phyloP scores from a whole-genome alignment of 2,329 filamentous ascomycete species.

The Hypoxylon sp. region DNA sequence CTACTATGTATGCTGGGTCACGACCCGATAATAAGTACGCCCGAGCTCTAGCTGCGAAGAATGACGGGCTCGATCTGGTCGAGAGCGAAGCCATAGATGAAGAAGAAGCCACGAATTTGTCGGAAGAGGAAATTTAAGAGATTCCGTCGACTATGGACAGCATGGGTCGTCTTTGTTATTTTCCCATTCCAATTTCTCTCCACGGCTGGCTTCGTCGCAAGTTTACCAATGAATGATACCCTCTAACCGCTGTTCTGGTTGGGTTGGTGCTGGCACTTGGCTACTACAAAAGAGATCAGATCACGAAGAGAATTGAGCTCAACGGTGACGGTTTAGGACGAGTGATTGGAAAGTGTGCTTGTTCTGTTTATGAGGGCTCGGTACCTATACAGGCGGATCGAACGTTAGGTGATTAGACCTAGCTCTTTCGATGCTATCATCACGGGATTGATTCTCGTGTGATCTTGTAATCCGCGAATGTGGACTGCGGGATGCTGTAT shows the following conservation, averaged over 20 bases:
- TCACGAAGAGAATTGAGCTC: not conserved
- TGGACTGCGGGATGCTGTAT: constrained; percentile 10
- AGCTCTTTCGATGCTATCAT: not conserved
- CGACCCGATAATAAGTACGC: constrained; percentile 50
- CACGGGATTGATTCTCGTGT: not conserved
- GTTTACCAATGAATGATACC: constrained; percentile 26
- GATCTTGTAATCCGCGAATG: not conserved
- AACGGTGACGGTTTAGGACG: not conserved
- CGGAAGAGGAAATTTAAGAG: constrained; percentile 44
- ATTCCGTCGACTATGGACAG: constrained; percentile 11
- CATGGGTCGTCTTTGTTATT: constrained; percentile 9
- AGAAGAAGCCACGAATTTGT: constrained; percentile 32
- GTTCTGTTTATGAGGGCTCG: constrained; percentile 16
- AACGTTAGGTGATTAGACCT: not conserved
- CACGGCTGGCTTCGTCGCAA: constrained; percentile 13
- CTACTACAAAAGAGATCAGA: not conserved
- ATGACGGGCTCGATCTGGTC: constrained; percentile 38
- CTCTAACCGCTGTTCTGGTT: constrained; percentile 3
- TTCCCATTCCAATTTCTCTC: constrained; percentile 15
- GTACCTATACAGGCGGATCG: constrained; percentile 2
- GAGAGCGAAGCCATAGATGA: constrained; percentile 37
- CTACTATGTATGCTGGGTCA: constrained; percentile 51
- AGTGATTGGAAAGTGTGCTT: constrained; percentile 12
- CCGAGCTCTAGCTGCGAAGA: constrained; percentile 43
- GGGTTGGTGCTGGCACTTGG: constrained; percentile 4